phyloP scores from a whole-genome alignment of 2,329 filamentous ascomycete species.

The Hortaea sp. region DNA sequence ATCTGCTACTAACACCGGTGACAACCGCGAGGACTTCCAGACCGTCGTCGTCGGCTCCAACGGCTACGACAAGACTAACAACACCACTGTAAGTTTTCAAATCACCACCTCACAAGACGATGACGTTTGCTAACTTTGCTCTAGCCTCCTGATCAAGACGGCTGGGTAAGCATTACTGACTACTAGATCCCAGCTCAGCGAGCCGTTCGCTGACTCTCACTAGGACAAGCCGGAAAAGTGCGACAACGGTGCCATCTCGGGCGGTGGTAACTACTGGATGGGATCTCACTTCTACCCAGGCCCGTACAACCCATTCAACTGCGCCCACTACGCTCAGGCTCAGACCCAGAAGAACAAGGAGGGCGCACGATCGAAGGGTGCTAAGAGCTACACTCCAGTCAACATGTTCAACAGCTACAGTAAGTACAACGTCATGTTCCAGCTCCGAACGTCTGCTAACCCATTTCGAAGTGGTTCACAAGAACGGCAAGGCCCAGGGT shows the following conservation, averaged over 20 bases:
- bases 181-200: background rate
- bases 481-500: slow-evolving; percentile 16
- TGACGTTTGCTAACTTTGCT: slow-evolving; percentile 9
- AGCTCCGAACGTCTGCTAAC: background rate
- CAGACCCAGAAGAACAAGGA: slow-evolving; percentile 14
- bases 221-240: background rate
- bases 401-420: slow-evolving; percentile 19
- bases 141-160: slow-evolving; percentile 2
- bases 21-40: slow-evolving; percentile 19
- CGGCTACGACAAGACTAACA: slow-evolving; percentile 20
- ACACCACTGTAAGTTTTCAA: slow-evolving; percentile 1
- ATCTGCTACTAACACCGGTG: slow-evolving; percentile 19
- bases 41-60: slow-evolving; percentile 21
- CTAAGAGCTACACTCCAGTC: slow-evolving; percentile 13
- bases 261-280: slow-evolving; percentile 11
- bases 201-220: background rate
- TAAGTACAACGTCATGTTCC: too few species aligned
- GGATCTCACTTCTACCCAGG: slow-evolving; percentile 24
- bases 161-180: background rate
- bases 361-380: slow-evolving; percentile 8
- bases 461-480: slow-evolving; percentile 12
- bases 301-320: slow-evolving; percentile 21
- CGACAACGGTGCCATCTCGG: slow-evolving; percentile 8
- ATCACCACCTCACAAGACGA: slow-evolving; percentile 1
- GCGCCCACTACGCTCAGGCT: slow-evolving; percentile 14